Percentiles rank a stretch among this genome's conserved stretches.
These are phyloP conservation scores for Delphinella strobiligena DNA, from an alignment of 2,329 filamentous ascomycete species.

Conservation along the genomic window DNA sequence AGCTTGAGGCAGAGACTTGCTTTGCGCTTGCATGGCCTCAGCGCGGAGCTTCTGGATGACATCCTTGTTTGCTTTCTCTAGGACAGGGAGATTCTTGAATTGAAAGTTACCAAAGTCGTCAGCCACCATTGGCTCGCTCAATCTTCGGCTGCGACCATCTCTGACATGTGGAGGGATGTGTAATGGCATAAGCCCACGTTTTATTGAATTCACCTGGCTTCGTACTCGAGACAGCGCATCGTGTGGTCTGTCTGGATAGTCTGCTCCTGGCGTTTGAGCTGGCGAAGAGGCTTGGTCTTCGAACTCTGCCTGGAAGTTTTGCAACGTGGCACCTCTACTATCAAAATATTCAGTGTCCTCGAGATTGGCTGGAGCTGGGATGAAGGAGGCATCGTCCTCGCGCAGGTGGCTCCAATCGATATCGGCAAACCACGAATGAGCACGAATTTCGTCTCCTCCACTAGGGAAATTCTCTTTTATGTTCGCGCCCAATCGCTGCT, in stretches of 20 bases:
- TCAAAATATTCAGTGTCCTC: constrained; percentile 99
- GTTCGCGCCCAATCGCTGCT: constrained; percentile 74
- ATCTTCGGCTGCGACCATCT: constrained; percentile 71
- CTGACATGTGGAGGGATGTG: constrained; percentile 95
- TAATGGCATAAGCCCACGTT: constrained; percentile 84
- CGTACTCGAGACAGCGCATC: constrained; percentile 86
- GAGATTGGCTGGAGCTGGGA: constrained; percentile 81
- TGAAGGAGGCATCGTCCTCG: constrained; percentile 93
- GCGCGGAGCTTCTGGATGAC: constrained; percentile 92
- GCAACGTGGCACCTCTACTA: constrained; percentile 75
- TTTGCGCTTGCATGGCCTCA: constrained; percentile 67
- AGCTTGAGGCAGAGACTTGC: constrained; percentile 33
- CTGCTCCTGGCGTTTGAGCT: constrained; percentile 53
- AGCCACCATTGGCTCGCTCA: constrained; percentile 77
- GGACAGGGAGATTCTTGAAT: constrained; percentile 91
- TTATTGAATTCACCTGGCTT: constrained; percentile 72
- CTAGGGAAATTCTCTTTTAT: constrained; percentile 67
- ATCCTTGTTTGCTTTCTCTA: constrained; percentile 98
- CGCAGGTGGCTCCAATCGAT: constrained; percentile 82
- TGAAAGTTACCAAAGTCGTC: constrained; percentile 96
- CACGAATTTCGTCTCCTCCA: constrained; percentile 84
- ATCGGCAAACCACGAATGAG: constrained; percentile 76
- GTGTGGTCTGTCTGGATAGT: constrained; percentile 83
- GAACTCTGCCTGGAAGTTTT: constrained; percentile 86
- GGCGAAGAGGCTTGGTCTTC: constrained; percentile 76